Percentiles rank a stretch among this genome's conserved stretches.
Conservation (phyloP, 768 basidiomycete species). For the Ramaria rubella region DNA sequence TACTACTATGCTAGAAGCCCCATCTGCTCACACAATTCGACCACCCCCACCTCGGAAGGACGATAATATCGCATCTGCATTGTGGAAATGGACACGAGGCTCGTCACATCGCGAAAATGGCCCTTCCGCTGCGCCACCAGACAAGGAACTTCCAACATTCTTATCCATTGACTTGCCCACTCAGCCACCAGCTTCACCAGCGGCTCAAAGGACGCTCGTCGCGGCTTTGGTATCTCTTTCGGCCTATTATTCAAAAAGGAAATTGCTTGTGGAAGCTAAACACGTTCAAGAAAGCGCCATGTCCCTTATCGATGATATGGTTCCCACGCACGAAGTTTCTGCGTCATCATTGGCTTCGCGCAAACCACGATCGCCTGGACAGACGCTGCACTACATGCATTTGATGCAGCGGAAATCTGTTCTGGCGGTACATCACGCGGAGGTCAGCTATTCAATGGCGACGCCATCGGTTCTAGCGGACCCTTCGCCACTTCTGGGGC, state of each 20-base stretch:
- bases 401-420: slow-evolving; percentile 71
- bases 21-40: not conserved
- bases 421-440: slow-evolving; percentile 64
- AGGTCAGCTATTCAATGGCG: slow-evolving; percentile 52
- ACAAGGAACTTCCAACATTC: not conserved
- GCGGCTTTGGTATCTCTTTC: slow-evolving; percentile 66
- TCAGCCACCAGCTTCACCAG: slow-evolving; percentile 7
- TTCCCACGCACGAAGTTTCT: slow-evolving; percentile 20
- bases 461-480: slow-evolving; percentile 24
- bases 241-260: slow-evolving; percentile 57
- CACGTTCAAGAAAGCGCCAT: slow-evolving; percentile 51
- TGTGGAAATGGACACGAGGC: not conserved
- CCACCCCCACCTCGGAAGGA: not conserved
- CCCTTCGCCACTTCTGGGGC: not conserved
- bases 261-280: slow-evolving; percentile 49
- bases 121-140: not conserved
- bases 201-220: slow-evolving; percentile 52
- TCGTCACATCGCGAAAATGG: not conserved
- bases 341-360: not conserved
- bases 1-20: not conserved
- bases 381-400: slow-evolving; percentile 57
- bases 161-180: not conserved
- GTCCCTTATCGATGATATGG: slow-evolving; percentile 39
- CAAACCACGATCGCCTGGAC: slow-evolving; percentile 38
- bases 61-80: not conserved